A percentile compares a stretch with the other conserved stretches of the same genome.
These are phyloP conservation scores for Debaryomyces coudertii DNA, from an alignment of 1,139 yeast genomes.

Conservation along the genomic window DNA sequence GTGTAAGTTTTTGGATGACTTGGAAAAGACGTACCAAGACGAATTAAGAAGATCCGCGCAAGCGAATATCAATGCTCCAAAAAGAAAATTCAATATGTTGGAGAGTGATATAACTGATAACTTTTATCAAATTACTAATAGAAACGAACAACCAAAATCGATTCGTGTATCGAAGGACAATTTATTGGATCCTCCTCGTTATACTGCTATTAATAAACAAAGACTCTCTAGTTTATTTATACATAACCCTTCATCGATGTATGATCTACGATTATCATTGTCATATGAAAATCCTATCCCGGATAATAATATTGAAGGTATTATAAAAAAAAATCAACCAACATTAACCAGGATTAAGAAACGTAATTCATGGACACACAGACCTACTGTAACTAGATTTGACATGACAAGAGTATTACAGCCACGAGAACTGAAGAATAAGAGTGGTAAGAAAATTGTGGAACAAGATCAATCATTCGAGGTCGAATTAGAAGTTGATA, in stretches of 20 bases:
- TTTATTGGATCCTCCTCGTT: conserved; percentile 60
- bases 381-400: conserved; percentile 68
- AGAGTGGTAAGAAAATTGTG: conserved; percentile 39
- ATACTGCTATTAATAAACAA: conserved; percentile 71
- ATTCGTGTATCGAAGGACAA: conserved; percentile 69
- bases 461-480: conserved; percentile 53
- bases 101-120: conserved; percentile 49
- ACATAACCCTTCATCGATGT: conserved; percentile 74
- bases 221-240: conserved; percentile 72
- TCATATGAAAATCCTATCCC: conserved; percentile 75
- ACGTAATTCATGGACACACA: conserved; percentile 64
- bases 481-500: conserved; percentile 75
- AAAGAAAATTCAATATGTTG: conserved; percentile 42
- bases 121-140: conserved; percentile 39
- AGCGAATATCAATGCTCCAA: conserved; percentile 32
- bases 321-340: conserved; percentile 45
- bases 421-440: conserved; percentile 49
- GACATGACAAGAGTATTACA: conserved; percentile 67
- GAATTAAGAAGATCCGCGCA: conserved; percentile 28
- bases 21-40: conserved; percentile 52
- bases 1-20: conserved; percentile 57
- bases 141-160: conserved; percentile 59
- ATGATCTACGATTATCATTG: conserved; percentile 75
- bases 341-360: conserved; percentile 62
- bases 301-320: conserved; percentile 52